Evolutionary conservation across 129 eudicot genomes (phyloP), one percentile per base, ranked within the genome.

Genomic region (Artemisia argyi): DNA sequence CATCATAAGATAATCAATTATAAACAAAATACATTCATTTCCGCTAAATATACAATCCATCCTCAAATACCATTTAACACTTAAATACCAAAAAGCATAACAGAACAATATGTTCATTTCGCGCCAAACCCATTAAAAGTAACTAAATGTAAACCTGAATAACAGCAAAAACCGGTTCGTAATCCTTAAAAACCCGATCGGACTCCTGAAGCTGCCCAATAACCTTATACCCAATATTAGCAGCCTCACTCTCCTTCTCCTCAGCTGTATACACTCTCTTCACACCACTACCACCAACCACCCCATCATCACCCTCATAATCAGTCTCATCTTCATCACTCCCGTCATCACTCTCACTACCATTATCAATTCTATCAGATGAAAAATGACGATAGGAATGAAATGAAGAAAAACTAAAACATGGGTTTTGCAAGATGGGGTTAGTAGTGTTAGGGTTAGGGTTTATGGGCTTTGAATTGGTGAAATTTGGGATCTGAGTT

Each of bases 161-260:
- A 66, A 92, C 84, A 7, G 97, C 99, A 52, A 88, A 90, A 44
- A 88, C 94, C 14, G 99, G 91, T 76, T 90, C 96, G 61, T 90
- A 94, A 7, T 72, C 69, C 63, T 90, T 90, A 69, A 85, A 84
- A 65, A 86, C 91, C 20, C 88, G 81, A 24, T 94, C 99, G 0
- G 89, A 80, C 11, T 75, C 73, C 74, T 84, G 75, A 15, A 95
- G 86, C 19, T 84, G 97, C 28, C 96, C 97, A 47, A 86, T 61
- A 46, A 95, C 96, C 70, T 75, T 79, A 72, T 95, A 95, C 35
- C 99, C 99, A 69, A 95, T 90, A 12, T 82, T 89, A 54, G 85
- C 84, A 53, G 99, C 96, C 58, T 90, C 97, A 7, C 26, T 19
- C 47, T 79, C 89, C 66, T 79, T 90, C 77, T 90, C 97, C 71